phyloP scores from a whole-genome alignment of 805 yeast genomes.

The Hanseniaspora occidentalis region DNA sequence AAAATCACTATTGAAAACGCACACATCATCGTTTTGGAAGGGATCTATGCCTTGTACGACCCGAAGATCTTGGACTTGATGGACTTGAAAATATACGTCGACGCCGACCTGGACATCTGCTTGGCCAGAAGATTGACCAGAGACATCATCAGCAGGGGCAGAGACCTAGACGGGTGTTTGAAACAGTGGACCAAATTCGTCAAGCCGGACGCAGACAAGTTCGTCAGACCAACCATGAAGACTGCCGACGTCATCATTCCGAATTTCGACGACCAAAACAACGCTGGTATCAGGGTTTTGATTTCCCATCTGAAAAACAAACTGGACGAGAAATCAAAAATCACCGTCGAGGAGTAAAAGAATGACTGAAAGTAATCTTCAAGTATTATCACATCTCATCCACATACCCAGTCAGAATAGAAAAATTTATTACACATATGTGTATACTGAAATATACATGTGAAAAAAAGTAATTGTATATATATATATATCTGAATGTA shows the following conservation, averaged over 20 bases:
- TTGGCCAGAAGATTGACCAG: conserved; percentile 77
- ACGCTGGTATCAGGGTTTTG: conserved; percentile 66
- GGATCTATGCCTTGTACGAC: conserved; percentile 73
- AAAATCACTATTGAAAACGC: conserved; percentile 82
- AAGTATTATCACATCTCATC: conserved; percentile 1
- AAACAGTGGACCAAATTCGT: conserved; percentile 86
- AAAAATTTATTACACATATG: neutral
- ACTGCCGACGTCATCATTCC: conserved; percentile 87
- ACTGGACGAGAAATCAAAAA: conserved; percentile 46
- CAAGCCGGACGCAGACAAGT: conserved; percentile 77
- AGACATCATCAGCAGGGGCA: conserved; percentile 75
- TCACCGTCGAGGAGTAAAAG: conserved; percentile 1
- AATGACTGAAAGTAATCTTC: conserved; percentile 1
- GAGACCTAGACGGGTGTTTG: conserved; percentile 73
- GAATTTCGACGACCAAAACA: conserved; percentile 64
- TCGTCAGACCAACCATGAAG: conserved; percentile 62
- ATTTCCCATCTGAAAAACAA: conserved; percentile 70
- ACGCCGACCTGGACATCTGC: conserved; percentile 88
- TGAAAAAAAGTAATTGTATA: neutral
- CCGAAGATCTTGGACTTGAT: conserved; percentile 55
- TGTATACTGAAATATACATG: neutral
- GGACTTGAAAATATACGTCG: conserved; percentile 84
- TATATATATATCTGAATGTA: neutral
- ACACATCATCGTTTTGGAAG: conserved; percentile 84
- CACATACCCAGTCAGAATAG: conserved; percentile 3